Base-by-base conservation (phyloP, 129 eudicot species). In the Escallonia rubra region DNA sequence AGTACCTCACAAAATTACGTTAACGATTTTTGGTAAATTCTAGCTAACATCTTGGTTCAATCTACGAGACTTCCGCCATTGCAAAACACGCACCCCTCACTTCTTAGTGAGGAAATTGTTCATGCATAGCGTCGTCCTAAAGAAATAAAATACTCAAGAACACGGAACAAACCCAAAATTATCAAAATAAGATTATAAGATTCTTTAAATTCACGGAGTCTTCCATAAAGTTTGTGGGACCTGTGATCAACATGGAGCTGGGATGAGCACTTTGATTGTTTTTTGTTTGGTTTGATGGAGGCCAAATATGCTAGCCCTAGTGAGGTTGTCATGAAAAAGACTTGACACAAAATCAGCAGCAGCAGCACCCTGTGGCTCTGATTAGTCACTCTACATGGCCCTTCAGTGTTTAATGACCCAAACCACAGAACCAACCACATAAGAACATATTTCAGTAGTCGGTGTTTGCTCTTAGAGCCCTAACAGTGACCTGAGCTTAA, bases 311-410 rank as follows among this genome's bases (percentile, higher is more conserved):
- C 45, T 56, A 38, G 6, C 34, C 43, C 45, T 48, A 50, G 58
- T 38, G 34, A 57, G 74, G 75, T 65, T 76, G 78, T 66, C 72
- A 71, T 63, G 85, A 76, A 10, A 67, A 50, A 57, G 85, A 76
- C 85, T 67, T 39, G 12, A 72, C 78, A 53, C 3, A 47, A 23
- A 23, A 23, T 1, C 13, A 63, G 38, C 49, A 23, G 63, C 56
- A 60, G 64, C 40, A 50, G 70, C 38, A 76, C 71, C 75, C 72
- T 62, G 34, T 47, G 71, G 34, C 58, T 9, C 49, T 67, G 50
- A 38, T 40, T 8, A 14, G 69, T 9, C 59, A 50, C 10, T 7
- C 7, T 8, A 39, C 43, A 8, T 38, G n/a, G 12, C 8, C 64
- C 64, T 59, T 9, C 4, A 63, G 43, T 63, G n/a, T 6, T 63